phyloP scores from a whole-genome alignment of 805 yeast genomes.

The Diddensiella santjacobensis region DNA sequence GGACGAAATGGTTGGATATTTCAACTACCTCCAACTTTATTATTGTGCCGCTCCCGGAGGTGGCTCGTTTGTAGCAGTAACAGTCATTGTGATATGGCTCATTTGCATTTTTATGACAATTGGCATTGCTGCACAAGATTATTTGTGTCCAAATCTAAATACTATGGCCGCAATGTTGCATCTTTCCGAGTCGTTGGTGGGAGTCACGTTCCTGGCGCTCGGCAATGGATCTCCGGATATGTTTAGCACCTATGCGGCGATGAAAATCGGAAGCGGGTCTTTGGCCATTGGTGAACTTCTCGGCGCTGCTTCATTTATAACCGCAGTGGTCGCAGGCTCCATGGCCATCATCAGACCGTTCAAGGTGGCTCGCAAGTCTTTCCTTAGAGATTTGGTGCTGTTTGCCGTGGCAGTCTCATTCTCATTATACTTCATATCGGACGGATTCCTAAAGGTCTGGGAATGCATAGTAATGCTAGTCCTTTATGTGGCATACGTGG shows the following conservation, averaged over 20 bases:
- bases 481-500: conserved; percentile 57
- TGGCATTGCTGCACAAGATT: conserved; percentile 80
- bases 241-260: conserved; percentile 76
- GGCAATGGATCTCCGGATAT: conserved; percentile 95
- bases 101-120: conserved; percentile 53
- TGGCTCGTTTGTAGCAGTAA: conserved; percentile 5
- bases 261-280: conserved; percentile 64
- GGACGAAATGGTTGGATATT: conserved; percentile 33
- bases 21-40: conserved; percentile 37
- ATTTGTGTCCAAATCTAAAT: conserved; percentile 72
- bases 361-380: conserved; percentile 43
- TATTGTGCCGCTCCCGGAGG: conserved; percentile 24
- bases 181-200: conserved; percentile 74
- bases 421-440: conserved; percentile 49
- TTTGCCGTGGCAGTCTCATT: conserved; percentile 50
- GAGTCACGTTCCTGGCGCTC: conserved; percentile 80
- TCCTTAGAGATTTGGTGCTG: conserved; percentile 58
- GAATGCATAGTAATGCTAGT: conserved; percentile 57
- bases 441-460: conserved; percentile 50
- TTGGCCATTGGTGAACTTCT: conserved; percentile 87
- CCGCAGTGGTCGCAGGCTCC: conserved; percentile 74
- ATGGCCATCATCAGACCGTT: conserved; percentile 70
- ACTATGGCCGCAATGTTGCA: conserved; percentile 58
- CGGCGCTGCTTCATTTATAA: conserved; percentile 83
- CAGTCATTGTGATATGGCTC: conserved; percentile 28